Base-by-base conservation (phyloP, 768 basidiomycete genomes). In the Suillus discolor region DNA sequence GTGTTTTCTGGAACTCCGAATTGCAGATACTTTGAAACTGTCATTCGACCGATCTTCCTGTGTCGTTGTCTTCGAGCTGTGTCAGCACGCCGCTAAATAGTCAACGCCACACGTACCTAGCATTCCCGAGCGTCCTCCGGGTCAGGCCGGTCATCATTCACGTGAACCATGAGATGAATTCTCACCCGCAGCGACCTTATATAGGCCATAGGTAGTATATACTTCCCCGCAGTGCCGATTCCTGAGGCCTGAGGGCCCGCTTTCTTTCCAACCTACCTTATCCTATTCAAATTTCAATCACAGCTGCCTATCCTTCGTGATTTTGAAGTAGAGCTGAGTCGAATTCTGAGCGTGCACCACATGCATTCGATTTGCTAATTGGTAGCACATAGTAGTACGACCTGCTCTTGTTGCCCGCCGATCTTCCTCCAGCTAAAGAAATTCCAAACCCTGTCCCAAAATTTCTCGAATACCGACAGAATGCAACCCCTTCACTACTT, bases 381-480 rank as follows among this genome's bases (percentile, higher is more conserved):
- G 20, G 31, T 6, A 28, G n/a, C n/a, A n/a, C n/a, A n/a, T n/a
- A 31, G 31, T 31, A 31, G 20, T 45, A n/a, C 9, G 44, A 4
- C 44, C 79, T 57, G 79, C 86, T 55, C 75, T 78, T 20, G 76
- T 93, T 55, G 87, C 88, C 60, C 86, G 91, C 36, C 84, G 92
- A 45, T 83, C 85, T 18, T 92, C 91, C 8, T 89, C 87, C 45
- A 93, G 90, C 76, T 94, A 89, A 89, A 85, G 83, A 71, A 89
- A 80, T 70, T 91, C 88, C 74, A 31, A 88, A 89, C 72, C 87
- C 93, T 62, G 93, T 95, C 20, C 88, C 90, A 34, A 93, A 92
- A 69, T 94, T 92, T 85, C 85, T 3, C 86, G 87, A 66, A 80
- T 86, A 28, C 82, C 86, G 53, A 81, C 82, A n/a, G 80, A 85